A percentile compares a stretch with the other conserved stretches of the same genome.
These are phyloP conservation scores for Basidioascus undulatus DNA, from an alignment of 768 basidiomycete genomes.

Conservation along the genomic window DNA sequence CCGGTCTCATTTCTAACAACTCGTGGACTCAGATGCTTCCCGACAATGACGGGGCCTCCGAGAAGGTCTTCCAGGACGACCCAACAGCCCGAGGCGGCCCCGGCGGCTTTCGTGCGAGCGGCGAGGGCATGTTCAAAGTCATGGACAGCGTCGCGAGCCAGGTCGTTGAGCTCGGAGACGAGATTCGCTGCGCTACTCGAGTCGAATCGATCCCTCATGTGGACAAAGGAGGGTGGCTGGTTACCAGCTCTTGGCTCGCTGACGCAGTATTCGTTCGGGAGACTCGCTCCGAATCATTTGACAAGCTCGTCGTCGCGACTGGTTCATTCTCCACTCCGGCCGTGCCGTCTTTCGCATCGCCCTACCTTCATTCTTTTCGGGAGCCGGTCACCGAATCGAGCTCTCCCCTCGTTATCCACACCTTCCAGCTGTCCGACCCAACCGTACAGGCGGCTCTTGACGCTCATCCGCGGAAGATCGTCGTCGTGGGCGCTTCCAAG, in stretches of 20 bases:
- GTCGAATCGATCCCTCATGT: not conserved
- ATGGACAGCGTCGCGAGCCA: not conserved
- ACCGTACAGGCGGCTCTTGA: constrained; percentile 2
- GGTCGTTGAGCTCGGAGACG: not conserved
- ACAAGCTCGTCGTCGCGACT: constrained; percentile 7
- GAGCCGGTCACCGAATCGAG: not conserved
- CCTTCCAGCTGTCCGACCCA: constrained; percentile 5
- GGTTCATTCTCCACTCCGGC: constrained; percentile 6
- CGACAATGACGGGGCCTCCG: not conserved
- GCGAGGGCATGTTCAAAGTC: constrained; percentile 2
- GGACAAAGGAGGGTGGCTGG: not conserved
- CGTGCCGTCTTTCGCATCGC: constrained; percentile 3
- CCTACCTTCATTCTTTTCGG: not conserved
- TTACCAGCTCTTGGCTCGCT: no score
- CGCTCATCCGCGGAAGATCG: not conserved
- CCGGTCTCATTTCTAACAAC: constrained; percentile 3
- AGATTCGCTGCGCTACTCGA: not conserved
- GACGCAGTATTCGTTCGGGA: no score
- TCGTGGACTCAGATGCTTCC: constrained; percentile 4
- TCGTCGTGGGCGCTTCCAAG: constrained; percentile 8
- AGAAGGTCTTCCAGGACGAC: not conserved
- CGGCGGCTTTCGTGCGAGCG: not conserved
- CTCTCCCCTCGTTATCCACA: constrained; percentile 3
- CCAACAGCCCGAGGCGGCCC: not conserved
- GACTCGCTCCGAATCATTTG: not conserved